phyloP scores from a whole-genome alignment of 441 rosid genomes.

The Erodium texanum region DNA sequence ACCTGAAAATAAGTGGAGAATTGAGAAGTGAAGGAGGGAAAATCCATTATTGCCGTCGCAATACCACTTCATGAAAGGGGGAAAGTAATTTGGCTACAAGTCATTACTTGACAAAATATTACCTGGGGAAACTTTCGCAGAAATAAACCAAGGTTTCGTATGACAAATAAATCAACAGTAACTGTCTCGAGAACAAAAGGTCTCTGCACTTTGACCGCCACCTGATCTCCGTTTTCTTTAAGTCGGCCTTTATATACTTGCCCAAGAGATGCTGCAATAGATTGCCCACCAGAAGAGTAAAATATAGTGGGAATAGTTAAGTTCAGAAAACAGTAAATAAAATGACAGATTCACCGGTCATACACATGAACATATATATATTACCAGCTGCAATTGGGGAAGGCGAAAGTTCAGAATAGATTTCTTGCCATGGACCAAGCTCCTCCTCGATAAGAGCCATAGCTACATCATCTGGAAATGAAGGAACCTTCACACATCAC shows the following conservation, averaged over 20 bases:
- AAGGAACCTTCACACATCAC: constrained; percentile 73
- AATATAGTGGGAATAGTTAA: constrained; percentile 12
- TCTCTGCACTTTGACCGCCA: constrained; percentile 95
- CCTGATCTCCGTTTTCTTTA: constrained; percentile 84
- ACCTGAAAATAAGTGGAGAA: constrained; percentile 34
- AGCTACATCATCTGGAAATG: constrained; percentile 95
- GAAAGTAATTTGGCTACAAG: constrained; percentile 6
- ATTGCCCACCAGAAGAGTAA: constrained; percentile 19
- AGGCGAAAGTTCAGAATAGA: constrained; percentile 85
- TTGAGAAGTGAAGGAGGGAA: constrained; percentile 7
- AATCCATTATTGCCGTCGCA: constrained; percentile 10
- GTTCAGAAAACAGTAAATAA: constrained; percentile 15
- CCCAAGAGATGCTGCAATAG: constrained; percentile 81
- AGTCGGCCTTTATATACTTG: constrained; percentile 88
- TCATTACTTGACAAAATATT: constrained; percentile 18
- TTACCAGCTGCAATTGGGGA: constrained; percentile 97
- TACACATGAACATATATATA: constrained; percentile 3
- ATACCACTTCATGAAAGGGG: constrained; percentile 4
- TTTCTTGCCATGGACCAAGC: constrained; percentile 84
- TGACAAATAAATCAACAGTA: constrained; percentile 73
- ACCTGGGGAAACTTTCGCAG: constrained; percentile 95
- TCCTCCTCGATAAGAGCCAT: constrained; percentile 93
- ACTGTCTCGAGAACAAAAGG: constrained; percentile 98
- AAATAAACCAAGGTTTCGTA: constrained; percentile 73
- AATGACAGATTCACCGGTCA: constrained; percentile 7